These are phyloP conservation scores for Phylloporus sp. DNA, from an alignment of 768 basidiomycete genomes.

Conservation along the genomic window DNA sequence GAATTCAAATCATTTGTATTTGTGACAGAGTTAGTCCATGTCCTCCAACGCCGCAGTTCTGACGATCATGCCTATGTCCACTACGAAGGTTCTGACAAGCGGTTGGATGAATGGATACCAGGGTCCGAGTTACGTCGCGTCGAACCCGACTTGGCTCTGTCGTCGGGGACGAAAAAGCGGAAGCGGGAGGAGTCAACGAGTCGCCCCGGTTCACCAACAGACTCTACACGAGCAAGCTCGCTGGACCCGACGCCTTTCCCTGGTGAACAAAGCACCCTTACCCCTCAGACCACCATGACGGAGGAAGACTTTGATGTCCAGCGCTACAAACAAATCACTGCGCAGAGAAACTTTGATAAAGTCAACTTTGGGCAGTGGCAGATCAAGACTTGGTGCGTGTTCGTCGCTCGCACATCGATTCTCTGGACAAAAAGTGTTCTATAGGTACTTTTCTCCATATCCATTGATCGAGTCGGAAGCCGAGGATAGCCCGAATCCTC, in stretches of 20 bases:
- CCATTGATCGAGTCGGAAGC: slow-evolving; percentile 68
- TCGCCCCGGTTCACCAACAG: slow-evolving; percentile 14
- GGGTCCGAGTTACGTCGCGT: slow-evolving; percentile 35
- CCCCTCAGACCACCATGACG: slow-evolving; percentile 41
- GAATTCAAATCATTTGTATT: slow-evolving; percentile 6
- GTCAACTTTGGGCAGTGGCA: slow-evolving; percentile 84
- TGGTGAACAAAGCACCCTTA: slow-evolving; percentile 12
- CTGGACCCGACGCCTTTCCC: slow-evolving; percentile 5
- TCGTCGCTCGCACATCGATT: not conserved
- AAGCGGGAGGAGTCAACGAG: slow-evolving; percentile 20
- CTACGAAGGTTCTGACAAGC: slow-evolving; percentile 65
- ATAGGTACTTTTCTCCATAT: slow-evolving; percentile 93
- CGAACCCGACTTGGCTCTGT: slow-evolving; percentile 23
- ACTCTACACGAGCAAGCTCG: slow-evolving; percentile 25
- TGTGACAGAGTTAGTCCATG: slow-evolving; percentile 41
- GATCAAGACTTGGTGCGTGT: slow-evolving; percentile 81
- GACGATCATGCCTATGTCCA: slow-evolving; percentile 63
- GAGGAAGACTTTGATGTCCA: slow-evolving; percentile 70
- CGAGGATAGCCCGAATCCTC: slow-evolving; percentile 40
- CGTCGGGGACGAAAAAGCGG: slow-evolving; percentile 30
- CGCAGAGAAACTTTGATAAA: slow-evolving; percentile 80
- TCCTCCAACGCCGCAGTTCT: slow-evolving; percentile 45
- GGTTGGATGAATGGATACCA: slow-evolving; percentile 71
- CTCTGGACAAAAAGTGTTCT: not conserved
- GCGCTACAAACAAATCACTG: slow-evolving; percentile 62